Evolutionary conservation across 768 basidiomycete genomes (phyloP).

Genomic region (Collybia mongolica): DNA sequence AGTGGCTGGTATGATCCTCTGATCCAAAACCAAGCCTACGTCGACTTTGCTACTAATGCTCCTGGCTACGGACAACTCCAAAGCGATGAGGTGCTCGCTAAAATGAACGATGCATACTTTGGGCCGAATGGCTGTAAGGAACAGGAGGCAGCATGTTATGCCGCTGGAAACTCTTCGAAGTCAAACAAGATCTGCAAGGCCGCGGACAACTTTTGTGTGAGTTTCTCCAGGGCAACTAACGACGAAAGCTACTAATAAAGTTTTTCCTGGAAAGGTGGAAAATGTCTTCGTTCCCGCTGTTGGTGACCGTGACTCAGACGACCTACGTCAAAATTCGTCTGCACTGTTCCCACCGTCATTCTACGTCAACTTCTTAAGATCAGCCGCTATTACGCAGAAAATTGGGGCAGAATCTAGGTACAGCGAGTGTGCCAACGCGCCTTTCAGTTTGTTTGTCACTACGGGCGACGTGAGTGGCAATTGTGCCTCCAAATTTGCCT

Average conservation of each 20-base stretch:
- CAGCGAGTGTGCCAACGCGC: slow-evolving; percentile 45
- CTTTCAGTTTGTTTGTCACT: slow-evolving; percentile 35
- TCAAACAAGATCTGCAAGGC: slow-evolving; percentile 50
- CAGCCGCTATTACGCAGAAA: slow-evolving; percentile 34
- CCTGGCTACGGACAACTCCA: slow-evolving; percentile 69
- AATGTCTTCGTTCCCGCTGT: slow-evolving; percentile 52
- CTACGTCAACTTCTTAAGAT: slow-evolving; percentile 45
- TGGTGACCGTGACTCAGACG: slow-evolving; percentile 51
- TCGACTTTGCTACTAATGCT: slow-evolving; percentile 58
- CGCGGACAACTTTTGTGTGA: slow-evolving; percentile 58
- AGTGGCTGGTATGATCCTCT: slow-evolving; percentile 52
- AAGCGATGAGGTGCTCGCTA: slow-evolving; percentile 38
- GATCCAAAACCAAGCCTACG: slow-evolving; percentile 59
- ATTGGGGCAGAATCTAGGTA: slow-evolving; percentile 57
- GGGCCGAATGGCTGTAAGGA: slow-evolving; percentile 48
- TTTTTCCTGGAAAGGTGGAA: slow-evolving; percentile 29
- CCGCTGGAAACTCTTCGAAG: slow-evolving; percentile 41
- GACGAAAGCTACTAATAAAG: background rate
- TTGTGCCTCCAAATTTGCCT: background rate
- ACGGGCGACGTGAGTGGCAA: slow-evolving; percentile 54
- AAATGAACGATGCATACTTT: slow-evolving; percentile 50
- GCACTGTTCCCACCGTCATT: slow-evolving; percentile 56
- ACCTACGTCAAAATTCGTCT: slow-evolving; percentile 55
- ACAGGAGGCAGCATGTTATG: slow-evolving; percentile 56
- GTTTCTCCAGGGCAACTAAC: slow-evolving; percentile 8